Base-by-base conservation (phyloP, 768 basidiomycete genomes). In the Mycena epipterygia region DNA sequence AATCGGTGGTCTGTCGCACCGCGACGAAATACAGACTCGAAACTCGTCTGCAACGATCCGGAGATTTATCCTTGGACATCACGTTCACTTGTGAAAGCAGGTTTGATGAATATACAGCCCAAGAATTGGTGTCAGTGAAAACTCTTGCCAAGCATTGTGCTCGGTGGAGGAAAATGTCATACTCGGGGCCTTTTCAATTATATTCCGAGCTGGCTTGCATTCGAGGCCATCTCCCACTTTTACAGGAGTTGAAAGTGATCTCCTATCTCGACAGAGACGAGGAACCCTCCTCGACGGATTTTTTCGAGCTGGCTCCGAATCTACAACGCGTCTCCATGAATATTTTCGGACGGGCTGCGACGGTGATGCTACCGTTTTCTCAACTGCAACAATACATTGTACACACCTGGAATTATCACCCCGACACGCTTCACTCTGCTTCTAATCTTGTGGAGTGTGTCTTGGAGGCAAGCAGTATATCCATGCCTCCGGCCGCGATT, bases 391-490 rank as follows among this genome's bases (percentile, higher is more conserved):
- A 14, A 29, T 69, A 63, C 46, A 37, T 5, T 23, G 46, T 17
- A 27, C 35, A 29, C 48, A 13, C 61, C n/a, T 69, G 61, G 61
- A 21, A 19, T 9, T 2, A 16, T 12, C 41, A 56, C 9, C 23
- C 48, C 42, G 17, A 46, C 3, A 17, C n/a, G n/a, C 68, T 69
- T 12, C 29, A 8, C 16, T 57, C 46, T 23, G 41, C 25, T 21
- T 57, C 61, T 11, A 63, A 63, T 41, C 53, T 69, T 16, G 56
- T 63, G 6, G 68, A 69, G 4, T 69, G 67, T 27, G 61, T 17
- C 11, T 25, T 49, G 55, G n/a, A 48, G 1, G 27, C 51, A 9
- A 16, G 8, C 29, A 6, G 21, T 12, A 48, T 33, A n/a, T 44
- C 41, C n/a, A 41, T 25, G 14, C 49, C 49, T 6, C 49, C n/a